These are phyloP conservation scores for Salix arbutifolia DNA, from an alignment of 345 rosid species.

Conservation along the genomic window DNA sequence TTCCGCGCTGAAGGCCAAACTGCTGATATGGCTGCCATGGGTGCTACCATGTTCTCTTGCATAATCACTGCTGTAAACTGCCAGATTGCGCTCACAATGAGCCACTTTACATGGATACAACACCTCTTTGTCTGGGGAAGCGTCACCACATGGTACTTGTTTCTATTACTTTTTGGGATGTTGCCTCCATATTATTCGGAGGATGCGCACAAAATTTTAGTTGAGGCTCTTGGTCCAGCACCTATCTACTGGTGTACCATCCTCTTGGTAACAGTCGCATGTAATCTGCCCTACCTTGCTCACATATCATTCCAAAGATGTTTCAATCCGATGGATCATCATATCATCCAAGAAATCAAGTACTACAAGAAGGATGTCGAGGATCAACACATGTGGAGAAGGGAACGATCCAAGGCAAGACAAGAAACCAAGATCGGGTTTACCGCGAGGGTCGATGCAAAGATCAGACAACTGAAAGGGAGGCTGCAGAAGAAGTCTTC, in stretches of 20 bases:
- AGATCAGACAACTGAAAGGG: slow-evolving; percentile 70
- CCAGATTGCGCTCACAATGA: slow-evolving; percentile 84
- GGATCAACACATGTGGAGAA: slow-evolving; percentile 75
- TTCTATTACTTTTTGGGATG: slow-evolving; percentile 65
- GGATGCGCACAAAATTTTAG: slow-evolving; percentile 59
- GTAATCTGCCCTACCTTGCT: slow-evolving; percentile 59
- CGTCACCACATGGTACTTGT: slow-evolving; percentile 72
- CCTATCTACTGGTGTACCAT: slow-evolving; percentile 72
- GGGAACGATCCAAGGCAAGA: slow-evolving; percentile 86
- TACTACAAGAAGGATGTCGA: slow-evolving; percentile 68
- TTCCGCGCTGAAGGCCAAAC: slow-evolving; percentile 73
- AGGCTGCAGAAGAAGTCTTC: slow-evolving; percentile 64
- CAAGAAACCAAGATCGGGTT: slow-evolving; percentile 94
- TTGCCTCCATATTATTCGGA: slow-evolving; percentile 53
- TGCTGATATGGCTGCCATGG: slow-evolving; percentile 79
- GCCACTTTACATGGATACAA: slow-evolving; percentile 97
- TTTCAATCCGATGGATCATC: slow-evolving; percentile 85
- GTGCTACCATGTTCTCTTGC: slow-evolving; percentile 93
- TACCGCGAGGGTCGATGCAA: slow-evolving; percentile 88
- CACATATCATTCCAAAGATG: slow-evolving; percentile 73
- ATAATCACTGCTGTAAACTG: slow-evolving; percentile 84
- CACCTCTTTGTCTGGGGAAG: slow-evolving; percentile 90
- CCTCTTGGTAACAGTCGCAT: slow-evolving; percentile 55
- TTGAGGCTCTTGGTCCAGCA: slow-evolving; percentile 80
- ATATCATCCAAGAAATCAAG: slow-evolving; percentile 91